Evolutionary conservation across 371 early-diverging fungal species (phyloP).

Genomic region (Gilbertella persicaria): DNA sequence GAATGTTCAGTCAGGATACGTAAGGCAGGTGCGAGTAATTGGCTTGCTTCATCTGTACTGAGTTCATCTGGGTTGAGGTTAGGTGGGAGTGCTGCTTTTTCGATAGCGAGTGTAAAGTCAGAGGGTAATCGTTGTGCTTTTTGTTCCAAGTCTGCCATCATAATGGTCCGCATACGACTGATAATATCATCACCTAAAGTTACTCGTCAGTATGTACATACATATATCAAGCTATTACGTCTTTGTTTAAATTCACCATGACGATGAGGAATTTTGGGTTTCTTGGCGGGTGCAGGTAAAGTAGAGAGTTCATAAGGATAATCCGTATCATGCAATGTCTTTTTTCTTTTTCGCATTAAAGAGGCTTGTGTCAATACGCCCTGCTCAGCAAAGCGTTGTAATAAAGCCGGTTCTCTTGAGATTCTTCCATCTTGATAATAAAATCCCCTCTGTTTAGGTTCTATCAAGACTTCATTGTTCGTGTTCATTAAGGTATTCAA

Average conservation of each 20-base stretch:
- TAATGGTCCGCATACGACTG: constrained; percentile 39
- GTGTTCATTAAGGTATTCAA: constrained; percentile 16
- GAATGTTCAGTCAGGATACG: constrained; percentile 36
- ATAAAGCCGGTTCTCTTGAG: constrained; percentile 37
- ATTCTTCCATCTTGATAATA: constrained; percentile 51
- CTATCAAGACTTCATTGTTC: constrained; percentile 30
- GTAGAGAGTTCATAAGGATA: constrained; percentile 22
- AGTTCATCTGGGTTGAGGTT: constrained; percentile 9
- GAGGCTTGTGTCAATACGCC: constrained; percentile 49
- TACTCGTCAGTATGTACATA: not conserved
- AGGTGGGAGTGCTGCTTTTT: constrained; percentile 20
- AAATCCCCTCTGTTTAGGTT: constrained; percentile 49
- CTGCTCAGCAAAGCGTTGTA: constrained; percentile 50
- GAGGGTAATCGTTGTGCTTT: constrained; percentile 33
- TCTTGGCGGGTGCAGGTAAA: constrained; percentile 33
- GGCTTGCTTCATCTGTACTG: constrained; percentile 30
- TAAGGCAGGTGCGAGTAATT: constrained; percentile 33
- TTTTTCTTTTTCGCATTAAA: constrained; percentile 45
- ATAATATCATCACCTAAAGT: constrained; percentile 48
- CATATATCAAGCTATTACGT: constrained; percentile 26
- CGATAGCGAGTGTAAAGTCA: constrained; percentile 36
- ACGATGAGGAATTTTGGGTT: constrained; percentile 51
- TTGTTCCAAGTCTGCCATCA: constrained; percentile 42
- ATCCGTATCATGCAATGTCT: constrained; percentile 24
- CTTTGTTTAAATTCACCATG: constrained; percentile 52